Conservation (phyloP, 164 flowering plant species). For the Magnolia sinica region DNA sequence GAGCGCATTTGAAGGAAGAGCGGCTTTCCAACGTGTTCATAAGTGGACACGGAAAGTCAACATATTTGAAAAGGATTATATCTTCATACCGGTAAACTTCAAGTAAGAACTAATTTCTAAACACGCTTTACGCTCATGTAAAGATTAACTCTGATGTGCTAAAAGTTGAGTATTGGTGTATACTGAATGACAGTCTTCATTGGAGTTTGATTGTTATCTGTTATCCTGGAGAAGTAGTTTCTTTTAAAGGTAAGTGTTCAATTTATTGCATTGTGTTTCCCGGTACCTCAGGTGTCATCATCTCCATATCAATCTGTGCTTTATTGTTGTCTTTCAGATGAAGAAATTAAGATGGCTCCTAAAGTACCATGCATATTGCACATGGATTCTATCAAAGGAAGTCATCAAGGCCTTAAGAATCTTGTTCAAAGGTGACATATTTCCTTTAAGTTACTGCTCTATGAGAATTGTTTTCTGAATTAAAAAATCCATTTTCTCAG, state of each 20-base stretch:
- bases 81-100: constrained; percentile 91
- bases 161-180: constrained; percentile 5
- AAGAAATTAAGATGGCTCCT: constrained; percentile 26
- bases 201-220: constrained; percentile 95
- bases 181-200: constrained; percentile 58
- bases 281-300: not conserved
- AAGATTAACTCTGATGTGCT: not conserved
- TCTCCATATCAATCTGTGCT: constrained; percentile 3
- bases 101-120: constrained; percentile 45
- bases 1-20: constrained; percentile 73
- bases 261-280: not conserved
- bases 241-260: constrained; percentile 42
- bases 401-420: constrained; percentile 72
- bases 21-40: constrained; percentile 88
- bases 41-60: constrained; percentile 96
- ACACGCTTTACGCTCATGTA: constrained; percentile 2
- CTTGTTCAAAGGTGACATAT: constrained; percentile 73
- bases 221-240: constrained; percentile 81
- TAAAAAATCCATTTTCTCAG: not conserved
- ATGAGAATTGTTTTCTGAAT: not conserved
- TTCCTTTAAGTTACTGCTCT: not conserved
- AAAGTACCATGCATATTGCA: constrained; percentile 92
- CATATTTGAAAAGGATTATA: constrained; percentile 82
- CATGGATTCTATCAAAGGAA: constrained; percentile 95
- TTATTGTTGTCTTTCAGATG: constrained; percentile 48